Percentiles rank a stretch among this genome's conserved stretches.
Conservation (phyloP, 768 basidiomycete species). For the Antrodiella citrinella region DNA sequence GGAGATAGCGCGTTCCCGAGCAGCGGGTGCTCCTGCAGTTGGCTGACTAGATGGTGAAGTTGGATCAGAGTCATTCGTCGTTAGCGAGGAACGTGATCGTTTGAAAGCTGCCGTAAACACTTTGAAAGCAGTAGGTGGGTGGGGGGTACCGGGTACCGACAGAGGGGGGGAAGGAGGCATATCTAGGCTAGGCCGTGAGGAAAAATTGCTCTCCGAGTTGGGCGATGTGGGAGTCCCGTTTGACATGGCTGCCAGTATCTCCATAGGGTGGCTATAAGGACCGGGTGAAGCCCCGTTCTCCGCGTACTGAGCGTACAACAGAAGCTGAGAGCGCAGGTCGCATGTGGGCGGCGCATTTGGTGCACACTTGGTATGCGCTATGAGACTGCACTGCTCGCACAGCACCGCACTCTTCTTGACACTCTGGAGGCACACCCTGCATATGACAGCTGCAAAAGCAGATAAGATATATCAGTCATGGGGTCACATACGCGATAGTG, state of each 20-base stretch:
- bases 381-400: slow-evolving; percentile 84
- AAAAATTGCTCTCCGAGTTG: slow-evolving; percentile 47
- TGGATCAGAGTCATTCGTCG: slow-evolving; percentile 10
- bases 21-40: slow-evolving; percentile 22
- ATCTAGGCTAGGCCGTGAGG: slow-evolving; percentile 38
- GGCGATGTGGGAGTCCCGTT: slow-evolving; percentile 33
- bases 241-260: slow-evolving; percentile 29
- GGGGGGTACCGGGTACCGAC: slow-evolving; percentile 24
- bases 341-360: slow-evolving; percentile 70
- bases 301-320: slow-evolving; percentile 71
- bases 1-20: slow-evolving; percentile 8
- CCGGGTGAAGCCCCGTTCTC: slow-evolving; percentile 53
- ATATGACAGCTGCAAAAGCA: slow-evolving; percentile 59
- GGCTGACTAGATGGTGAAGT: slow-evolving; percentile 32
- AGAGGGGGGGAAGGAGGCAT: slow-evolving; percentile 19
- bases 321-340: slow-evolving; percentile 73
- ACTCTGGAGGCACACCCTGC: slow-evolving; percentile 70
- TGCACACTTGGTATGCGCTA: slow-evolving; percentile 76
- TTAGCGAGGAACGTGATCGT: slow-evolving; percentile 51
- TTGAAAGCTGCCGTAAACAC: slow-evolving; percentile 53
- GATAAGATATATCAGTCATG: slow-evolving; percentile 1
- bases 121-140: slow-evolving; percentile 54
- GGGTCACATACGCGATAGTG: slow-evolving; percentile 3
- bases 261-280: slow-evolving; percentile 45
- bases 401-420: slow-evolving; percentile 85